phyloP scores from a whole-genome alignment of 192 early-diverging fungal genomes.

The Mortierella hygrophila region DNA sequence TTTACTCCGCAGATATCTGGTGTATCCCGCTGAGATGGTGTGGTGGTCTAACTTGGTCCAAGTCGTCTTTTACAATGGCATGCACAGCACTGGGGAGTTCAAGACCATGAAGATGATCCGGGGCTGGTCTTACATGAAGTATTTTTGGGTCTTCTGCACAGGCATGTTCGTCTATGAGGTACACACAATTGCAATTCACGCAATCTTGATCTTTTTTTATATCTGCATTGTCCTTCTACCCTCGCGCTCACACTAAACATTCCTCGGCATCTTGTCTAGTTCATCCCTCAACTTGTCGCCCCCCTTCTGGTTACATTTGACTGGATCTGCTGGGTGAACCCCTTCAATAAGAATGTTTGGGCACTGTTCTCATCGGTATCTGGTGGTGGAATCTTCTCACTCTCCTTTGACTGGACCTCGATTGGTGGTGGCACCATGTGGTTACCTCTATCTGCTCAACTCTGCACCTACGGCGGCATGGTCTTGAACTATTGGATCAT shows the following conservation, averaged over 20 bases:
- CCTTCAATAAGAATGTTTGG: slow-evolving; percentile 38
- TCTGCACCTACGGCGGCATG: slow-evolving; percentile 69
- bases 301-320: slow-evolving; percentile 41
- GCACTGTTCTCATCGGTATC: slow-evolving; percentile 57
- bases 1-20: slow-evolving; percentile 71
- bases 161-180: slow-evolving; percentile 60
- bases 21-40: slow-evolving; percentile 86
- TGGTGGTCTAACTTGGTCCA: slow-evolving; percentile 85
- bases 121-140: slow-evolving; percentile 37
- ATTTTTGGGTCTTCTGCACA: slow-evolving; percentile 58
- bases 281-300: slow-evolving; percentile 48
- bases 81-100: slow-evolving; percentile 45
- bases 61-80: slow-evolving; percentile 60
- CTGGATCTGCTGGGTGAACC: slow-evolving; percentile 39
- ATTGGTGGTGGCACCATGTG: slow-evolving; percentile 35
- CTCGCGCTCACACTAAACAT: neutral
- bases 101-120: slow-evolving; percentile 12
- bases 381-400: slow-evolving; percentile 77
- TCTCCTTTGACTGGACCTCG: slow-evolving; percentile 78
- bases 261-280: slow-evolving; percentile 1
- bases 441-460: slow-evolving; percentile 32
- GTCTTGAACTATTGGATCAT: slow-evolving; percentile 79
- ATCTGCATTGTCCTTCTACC: neutral
- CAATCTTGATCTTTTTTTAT: neutral
- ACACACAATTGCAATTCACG: neutral